These are phyloP conservation scores for Fusarium denticulatum DNA, from an alignment of 2,329 filamentous ascomycete species.

Conservation along the genomic window DNA sequence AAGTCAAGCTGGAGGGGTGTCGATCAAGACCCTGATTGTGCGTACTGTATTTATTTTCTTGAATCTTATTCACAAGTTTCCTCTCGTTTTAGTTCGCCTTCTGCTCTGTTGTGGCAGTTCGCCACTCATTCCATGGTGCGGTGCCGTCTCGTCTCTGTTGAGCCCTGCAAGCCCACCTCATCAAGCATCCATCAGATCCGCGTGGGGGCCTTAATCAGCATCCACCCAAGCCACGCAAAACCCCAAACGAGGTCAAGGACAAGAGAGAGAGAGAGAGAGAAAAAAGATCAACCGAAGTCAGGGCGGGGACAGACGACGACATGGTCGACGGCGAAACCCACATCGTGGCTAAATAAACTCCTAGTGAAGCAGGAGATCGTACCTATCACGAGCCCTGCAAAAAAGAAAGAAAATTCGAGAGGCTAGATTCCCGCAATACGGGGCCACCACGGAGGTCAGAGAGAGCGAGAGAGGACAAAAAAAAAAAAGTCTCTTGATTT, in stretches of 20 bases:
- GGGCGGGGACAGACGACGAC: conserved; percentile 1
- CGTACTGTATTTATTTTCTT: background rate
- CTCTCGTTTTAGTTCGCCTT: background rate
- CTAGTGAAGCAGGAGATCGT: conserved; percentile 12
- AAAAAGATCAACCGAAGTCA: conserved; percentile 12
- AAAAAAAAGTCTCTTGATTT: conserved; percentile 9
- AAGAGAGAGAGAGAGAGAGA: background rate
- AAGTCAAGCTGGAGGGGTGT: background rate
- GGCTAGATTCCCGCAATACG: background rate
- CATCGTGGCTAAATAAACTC: background rate
- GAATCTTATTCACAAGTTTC: background rate
- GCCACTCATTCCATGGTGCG: conserved; percentile 15
- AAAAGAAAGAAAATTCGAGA: background rate
- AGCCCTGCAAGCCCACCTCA: conserved; percentile 5
- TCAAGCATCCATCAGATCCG: conserved; percentile 11
- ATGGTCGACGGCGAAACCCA: conserved; percentile 22
- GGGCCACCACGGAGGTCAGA: background rate
- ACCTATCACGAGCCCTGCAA: conserved; percentile 30
- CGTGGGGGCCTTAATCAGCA: conserved; percentile 1
- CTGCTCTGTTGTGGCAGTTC: background rate
- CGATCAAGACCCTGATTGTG: conserved; percentile 26
- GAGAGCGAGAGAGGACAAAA: background rate
- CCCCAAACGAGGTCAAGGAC: background rate
- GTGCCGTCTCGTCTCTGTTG: background rate
- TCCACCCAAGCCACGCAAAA: background rate